These are phyloP conservation scores for Gloeopeniophorella convolvens DNA, from an alignment of 768 basidiomycete species.

Conservation along the genomic window DNA sequence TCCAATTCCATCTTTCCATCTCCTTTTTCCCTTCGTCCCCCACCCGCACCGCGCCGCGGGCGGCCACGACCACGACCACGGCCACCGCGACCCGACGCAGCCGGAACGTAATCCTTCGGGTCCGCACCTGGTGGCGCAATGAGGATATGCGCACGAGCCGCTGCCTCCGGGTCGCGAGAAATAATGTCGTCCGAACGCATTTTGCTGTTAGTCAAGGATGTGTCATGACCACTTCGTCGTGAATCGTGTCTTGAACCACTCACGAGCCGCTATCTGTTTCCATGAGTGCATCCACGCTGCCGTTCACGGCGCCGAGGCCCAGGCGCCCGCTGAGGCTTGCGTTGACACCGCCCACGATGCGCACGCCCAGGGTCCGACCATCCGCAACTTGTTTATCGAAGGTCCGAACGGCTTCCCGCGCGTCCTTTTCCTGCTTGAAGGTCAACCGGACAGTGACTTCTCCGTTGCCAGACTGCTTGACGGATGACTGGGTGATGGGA, in stretches of 20 bases:
- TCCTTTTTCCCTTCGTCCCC: constrained; percentile 14
- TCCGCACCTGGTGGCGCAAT: constrained; percentile 20
- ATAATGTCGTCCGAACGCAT: constrained; percentile 22
- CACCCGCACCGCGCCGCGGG: neutral
- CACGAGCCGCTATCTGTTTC: constrained; percentile 16
- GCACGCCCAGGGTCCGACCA: constrained; percentile 19
- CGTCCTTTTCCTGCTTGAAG: constrained; percentile 22
- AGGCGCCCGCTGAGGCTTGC: constrained; percentile 20
- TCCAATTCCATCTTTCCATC: constrained; percentile 19
- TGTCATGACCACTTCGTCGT: neutral
- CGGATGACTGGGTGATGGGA: constrained; percentile 19
- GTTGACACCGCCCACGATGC: constrained; percentile 20
- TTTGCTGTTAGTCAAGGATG: constrained; percentile 9
- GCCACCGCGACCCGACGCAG: constrained; percentile 4
- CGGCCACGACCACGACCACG: constrained; percentile 15
- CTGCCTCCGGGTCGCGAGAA: constrained; percentile 17
- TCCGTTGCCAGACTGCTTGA: constrained; percentile 9
- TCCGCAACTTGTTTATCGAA: constrained; percentile 21
- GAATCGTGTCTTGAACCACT: neutral
- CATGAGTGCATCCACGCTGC: constrained; percentile 19
- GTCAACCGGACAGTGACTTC: constrained; percentile 21
- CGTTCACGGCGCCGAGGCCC: constrained; percentile 16
- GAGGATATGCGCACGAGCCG: constrained; percentile 20
- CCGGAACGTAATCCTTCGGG: constrained; percentile 16
- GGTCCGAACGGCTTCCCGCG: constrained; percentile 14